Evolutionary conservation across 495 filamentous ascomycete genomes (phyloP), one percentile per base, ranked within the genome.

Genomic region (Aspergillus leporis): DNA sequence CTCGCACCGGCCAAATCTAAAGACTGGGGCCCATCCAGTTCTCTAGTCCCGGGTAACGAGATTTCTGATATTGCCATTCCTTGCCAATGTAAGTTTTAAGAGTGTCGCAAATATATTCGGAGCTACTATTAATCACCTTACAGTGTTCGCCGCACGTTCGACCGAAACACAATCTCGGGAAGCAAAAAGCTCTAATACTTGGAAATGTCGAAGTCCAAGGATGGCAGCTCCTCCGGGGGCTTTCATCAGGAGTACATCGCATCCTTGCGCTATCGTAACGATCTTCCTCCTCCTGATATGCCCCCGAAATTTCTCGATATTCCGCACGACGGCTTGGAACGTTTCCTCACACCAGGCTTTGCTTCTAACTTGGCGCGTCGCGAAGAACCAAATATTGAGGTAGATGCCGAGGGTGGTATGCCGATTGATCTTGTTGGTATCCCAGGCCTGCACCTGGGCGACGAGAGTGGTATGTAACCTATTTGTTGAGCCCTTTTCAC

Each of bases 391-490:
- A 97, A 96, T 60, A 92, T 98, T 53, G 94, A 98, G 72, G 92
- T 92, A 21, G 95, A 98, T 84, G 93, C 92, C 19, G 95, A 98
- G 78, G 85, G 97, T 58, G 94, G 95, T 36, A 97, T 98, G 93
- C 91, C 91, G 40, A 85, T 98, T 71, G 93, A 98, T 70, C 77
- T 98, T 46, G 88, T 97, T 45, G 94, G 95, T 61, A 87, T 98
- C 72, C 95, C 95, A 6, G 90, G 92, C 0, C 84, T 98, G 45
- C 97, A 98, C 68, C 85, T 98, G 61, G 93, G 93, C 55, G 91
- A 98, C 75, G 94, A 98, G 79, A 90, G 88, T 74, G 90, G 94
- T 97, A 81, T 65, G 92, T 83, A 14, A 19, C 34, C 22, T 31
- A 46, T 23, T 21, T 3, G n/a, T 30, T 14, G 21, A 25, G 55